phyloP scores from a whole-genome alignment of 2,329 filamentous ascomycete genomes.

The Pseudogymnoascus sp. region DNA sequence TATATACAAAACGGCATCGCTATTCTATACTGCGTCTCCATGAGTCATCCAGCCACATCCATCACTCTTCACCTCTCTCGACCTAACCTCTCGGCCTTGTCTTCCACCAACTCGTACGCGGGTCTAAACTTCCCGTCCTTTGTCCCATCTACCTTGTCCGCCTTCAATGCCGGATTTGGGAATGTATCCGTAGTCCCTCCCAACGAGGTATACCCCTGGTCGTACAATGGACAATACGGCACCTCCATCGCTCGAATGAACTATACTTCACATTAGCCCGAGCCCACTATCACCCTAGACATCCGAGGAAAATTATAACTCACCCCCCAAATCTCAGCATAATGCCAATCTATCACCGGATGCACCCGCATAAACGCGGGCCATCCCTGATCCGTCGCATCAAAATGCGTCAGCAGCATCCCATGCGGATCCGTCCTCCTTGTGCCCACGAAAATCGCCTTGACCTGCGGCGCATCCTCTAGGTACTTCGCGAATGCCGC shows the following conservation, averaged over 20 bases:
- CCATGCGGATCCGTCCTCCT: constrained; percentile 89
- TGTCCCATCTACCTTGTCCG: constrained; percentile 27
- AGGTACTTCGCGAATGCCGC: constrained; percentile 74
- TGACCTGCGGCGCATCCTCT: constrained; percentile 52
- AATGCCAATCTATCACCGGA: constrained; percentile 96
- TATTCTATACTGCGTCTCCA: neutral
- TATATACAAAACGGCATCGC: constrained; percentile 4
- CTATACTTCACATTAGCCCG: constrained; percentile 35
- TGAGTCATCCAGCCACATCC: neutral
- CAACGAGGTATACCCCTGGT: constrained; percentile 84
- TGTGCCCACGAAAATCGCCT: constrained; percentile 81
- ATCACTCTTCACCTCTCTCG: constrained; percentile 39
- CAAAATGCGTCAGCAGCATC: constrained; percentile 69
- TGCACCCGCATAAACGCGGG: constrained; percentile 88
- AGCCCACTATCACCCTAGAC: neutral
- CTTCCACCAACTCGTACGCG: constrained; percentile 67
- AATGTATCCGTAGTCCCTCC: constrained; percentile 83
- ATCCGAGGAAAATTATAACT: constrained; percentile 34
- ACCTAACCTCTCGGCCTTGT: constrained; percentile 72
- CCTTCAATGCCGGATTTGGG: constrained; percentile 70
- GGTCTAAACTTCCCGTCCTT: constrained; percentile 49
- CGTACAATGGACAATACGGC: constrained; percentile 81
- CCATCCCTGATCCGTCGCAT: constrained; percentile 83
- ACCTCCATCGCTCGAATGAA: constrained; percentile 74
- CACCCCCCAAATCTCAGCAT: constrained; percentile 88